Evolutionary conservation across 305 asterid genomes (phyloP).

Genomic region (Petunia hybrid): DNA sequence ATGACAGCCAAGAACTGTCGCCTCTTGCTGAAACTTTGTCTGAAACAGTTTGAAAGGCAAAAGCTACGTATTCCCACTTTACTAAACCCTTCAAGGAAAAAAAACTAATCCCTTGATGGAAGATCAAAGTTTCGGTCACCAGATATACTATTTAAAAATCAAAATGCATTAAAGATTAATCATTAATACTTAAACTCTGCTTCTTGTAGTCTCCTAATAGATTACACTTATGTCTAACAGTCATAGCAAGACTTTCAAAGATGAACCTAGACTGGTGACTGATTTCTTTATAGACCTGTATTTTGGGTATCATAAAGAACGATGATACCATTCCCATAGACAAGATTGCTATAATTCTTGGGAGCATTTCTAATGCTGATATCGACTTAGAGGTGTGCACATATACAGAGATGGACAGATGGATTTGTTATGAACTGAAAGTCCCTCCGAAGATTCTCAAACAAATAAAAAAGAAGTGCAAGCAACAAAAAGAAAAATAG

Average conservation of each 20-base stretch:
- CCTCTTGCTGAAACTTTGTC: background rate
- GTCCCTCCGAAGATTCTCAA: background rate
- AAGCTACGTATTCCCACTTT: background rate
- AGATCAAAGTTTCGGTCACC: background rate
- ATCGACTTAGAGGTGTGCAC: background rate
- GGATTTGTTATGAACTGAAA: background rate
- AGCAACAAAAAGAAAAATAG: conserved; percentile 4
- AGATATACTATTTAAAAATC: background rate
- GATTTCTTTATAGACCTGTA: conserved; percentile 3
- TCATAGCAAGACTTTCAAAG: conserved; percentile 4
- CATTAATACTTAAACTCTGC: background rate
- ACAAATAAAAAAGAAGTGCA: background rate
- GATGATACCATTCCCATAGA: background rate
- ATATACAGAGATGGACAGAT: background rate
- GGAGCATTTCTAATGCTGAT: background rate
- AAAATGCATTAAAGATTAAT: background rate
- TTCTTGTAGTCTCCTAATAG: background rate
- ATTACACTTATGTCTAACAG: background rate
- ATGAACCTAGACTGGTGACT: background rate
- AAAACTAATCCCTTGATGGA: too few species aligned
- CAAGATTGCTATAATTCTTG: background rate
- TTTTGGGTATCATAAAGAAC: background rate
- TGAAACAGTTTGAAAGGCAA: background rate
- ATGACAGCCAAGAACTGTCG: background rate
- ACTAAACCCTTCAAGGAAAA: background rate